Evolutionary conservation across 768 basidiomycete species (phyloP).

Genomic region (Amyloporia xantha): DNA sequence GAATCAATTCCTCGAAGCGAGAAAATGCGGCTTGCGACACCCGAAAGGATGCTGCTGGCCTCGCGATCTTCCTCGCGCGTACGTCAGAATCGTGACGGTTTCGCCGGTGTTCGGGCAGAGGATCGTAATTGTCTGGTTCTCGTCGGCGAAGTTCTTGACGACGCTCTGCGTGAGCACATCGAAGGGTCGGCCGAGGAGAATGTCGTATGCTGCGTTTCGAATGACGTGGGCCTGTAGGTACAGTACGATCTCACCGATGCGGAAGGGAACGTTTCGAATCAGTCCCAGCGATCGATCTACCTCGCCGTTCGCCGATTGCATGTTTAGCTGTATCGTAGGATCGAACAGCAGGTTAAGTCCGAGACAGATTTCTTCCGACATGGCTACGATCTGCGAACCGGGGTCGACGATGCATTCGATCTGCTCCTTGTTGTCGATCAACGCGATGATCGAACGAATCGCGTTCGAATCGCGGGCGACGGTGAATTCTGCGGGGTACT

Average conservation of each 20-base stretch:
- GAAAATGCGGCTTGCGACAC: constrained; percentile 5
- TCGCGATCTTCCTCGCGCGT: constrained; percentile 2
- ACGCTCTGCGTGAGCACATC: constrained; percentile 6
- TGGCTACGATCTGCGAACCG: constrained; percentile 18
- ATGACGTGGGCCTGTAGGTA: constrained; percentile 6
- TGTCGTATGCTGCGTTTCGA: constrained; percentile 3
- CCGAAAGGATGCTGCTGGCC: background rate
- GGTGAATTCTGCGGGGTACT: background rate
- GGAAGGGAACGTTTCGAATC: constrained; percentile 1
- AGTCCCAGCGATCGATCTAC: constrained; percentile 8
- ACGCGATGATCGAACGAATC: constrained; percentile 10
- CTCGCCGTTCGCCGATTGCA: constrained; percentile 13
- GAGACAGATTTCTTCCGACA: constrained; percentile 17
- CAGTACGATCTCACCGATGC: background rate
- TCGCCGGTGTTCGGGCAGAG: constrained; percentile 8
- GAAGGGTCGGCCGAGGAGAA: constrained; percentile 5
- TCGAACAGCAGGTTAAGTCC: constrained; percentile 10
- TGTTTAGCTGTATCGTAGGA: constrained; percentile 6
- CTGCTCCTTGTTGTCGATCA: constrained; percentile 4
- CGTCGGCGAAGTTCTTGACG: constrained; percentile 2
- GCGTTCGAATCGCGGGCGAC: constrained; percentile 10
- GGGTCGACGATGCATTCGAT: constrained; percentile 17
- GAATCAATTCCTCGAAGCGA: constrained; percentile 10
- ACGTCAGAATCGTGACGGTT: constrained; percentile 2
- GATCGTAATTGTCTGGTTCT: constrained; percentile 8